Conservation (phyloP, 768 basidiomycete genomes). For the Amanita molliuscula region DNA sequence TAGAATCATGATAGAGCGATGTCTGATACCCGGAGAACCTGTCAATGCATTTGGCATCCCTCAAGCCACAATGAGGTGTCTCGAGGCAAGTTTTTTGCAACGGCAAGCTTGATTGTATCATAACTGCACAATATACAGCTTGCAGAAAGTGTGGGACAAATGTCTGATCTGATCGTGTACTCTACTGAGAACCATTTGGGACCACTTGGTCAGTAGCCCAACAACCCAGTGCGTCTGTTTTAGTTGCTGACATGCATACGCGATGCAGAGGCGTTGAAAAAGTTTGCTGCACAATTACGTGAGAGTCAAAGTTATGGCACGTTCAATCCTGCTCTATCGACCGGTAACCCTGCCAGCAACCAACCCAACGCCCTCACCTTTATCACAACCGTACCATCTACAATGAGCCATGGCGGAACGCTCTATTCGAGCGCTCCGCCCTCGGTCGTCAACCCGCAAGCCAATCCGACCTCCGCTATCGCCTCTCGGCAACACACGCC, state of each 20-base stretch:
- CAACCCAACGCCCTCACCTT: conserved; percentile 13
- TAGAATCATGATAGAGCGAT: conserved; percentile 45
- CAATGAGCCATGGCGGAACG: conserved; percentile 22
- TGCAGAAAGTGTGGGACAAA: conserved; percentile 73
- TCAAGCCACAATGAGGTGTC: conserved; percentile 81
- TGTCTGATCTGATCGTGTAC: conserved; percentile 68
- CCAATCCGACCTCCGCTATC: conserved; percentile 18
- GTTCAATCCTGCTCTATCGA: conserved; percentile 5
- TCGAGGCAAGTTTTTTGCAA: conserved; percentile 44
- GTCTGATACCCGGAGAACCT: conserved; percentile 69
- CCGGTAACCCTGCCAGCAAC: conserved; percentile 7
- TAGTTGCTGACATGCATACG: conserved; percentile 4
- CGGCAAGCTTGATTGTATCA: background rate
- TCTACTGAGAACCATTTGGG: conserved; percentile 45
- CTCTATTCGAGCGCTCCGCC: conserved; percentile 41
- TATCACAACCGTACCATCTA: conserved; percentile 7
- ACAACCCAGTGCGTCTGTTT: background rate
- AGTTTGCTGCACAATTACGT: conserved; percentile 28
- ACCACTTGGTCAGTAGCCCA: conserved; percentile 47
- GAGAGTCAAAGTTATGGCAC: conserved; percentile 19
- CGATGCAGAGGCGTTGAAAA: conserved; percentile 29
- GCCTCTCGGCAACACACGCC: conserved; percentile 43
- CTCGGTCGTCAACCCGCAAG: conserved; percentile 33
- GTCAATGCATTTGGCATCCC: conserved; percentile 86
- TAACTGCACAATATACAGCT: conserved; percentile 30